Base-by-base conservation (phyloP, 768 basidiomycete species). In the Trametes cingulata region DNA sequence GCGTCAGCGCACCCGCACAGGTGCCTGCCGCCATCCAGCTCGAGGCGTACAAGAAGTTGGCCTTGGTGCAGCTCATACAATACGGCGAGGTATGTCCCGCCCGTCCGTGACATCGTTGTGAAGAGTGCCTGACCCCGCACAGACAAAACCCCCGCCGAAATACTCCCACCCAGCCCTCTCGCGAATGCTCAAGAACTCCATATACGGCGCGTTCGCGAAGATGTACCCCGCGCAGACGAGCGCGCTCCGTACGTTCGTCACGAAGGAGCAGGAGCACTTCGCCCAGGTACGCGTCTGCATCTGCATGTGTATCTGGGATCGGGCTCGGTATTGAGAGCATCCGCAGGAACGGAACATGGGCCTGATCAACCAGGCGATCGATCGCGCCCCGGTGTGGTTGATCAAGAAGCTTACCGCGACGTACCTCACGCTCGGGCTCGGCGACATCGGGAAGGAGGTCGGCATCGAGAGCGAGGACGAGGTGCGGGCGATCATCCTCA, bases 41-140 rank as follows among this genome's bases (percentile, higher is more conserved):
- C 66, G 93, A 95, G 68, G 93, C 93, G 0, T 75, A 88, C 67
- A 95, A 95, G 80, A 94, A 95, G 73, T 75, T 93, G 47, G 74
- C 82, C 20, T 77, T 95, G 5, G 83, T 93, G 6, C 92, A 94
- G 69, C 73, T 95, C 46, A 90, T 95, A 57, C 77, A 82, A 20
- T 80, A 84, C 52, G 94, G 94, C 17, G 85, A 87, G 80, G 90
- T 88, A 24, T 20, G 76, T 65, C 12, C 13, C 29, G 29, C 29
- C 10, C 29, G 29, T 33, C 29, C 29, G 6, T 5, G 10, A 4
- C 4, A 10, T 33, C 29, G 10, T 33, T 33, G 29, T n/a, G n/a
- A n/a, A n/a, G 29, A 46, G 12, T 48, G 25, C 5, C 40, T 52
- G 15, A 42, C 39, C 7, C 15, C 22, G 12, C 19, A 27, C 15